These are phyloP conservation scores for Posidonia oceanica DNA, from an alignment of 116 monocot genomes.

Conservation along the genomic window DNA sequence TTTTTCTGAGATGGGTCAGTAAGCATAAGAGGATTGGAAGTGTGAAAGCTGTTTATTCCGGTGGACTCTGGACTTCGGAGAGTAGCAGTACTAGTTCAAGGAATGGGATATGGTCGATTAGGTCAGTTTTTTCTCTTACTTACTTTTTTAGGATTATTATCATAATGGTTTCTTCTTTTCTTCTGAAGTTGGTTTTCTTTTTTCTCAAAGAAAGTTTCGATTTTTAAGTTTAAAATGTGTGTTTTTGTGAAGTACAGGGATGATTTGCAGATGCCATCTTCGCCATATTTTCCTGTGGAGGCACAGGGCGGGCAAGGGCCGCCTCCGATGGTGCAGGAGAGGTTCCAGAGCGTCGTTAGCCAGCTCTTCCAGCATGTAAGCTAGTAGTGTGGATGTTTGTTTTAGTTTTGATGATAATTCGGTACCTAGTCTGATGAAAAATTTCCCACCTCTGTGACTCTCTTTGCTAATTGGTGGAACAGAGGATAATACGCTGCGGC, in stretches of 20 bases:
- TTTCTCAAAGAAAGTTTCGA: not conserved
- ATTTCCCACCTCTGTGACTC: not conserved
- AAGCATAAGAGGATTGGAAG: slow-evolving; percentile 3
- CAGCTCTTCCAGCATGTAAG: slow-evolving; percentile 96
- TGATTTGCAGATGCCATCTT: slow-evolving; percentile 67
- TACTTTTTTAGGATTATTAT: not conserved
- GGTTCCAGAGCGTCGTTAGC: slow-evolving; percentile 86
- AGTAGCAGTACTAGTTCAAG: not conserved
- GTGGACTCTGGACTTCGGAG: slow-evolving; percentile 13
- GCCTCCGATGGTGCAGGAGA: slow-evolving; percentile 85
- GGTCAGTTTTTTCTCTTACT: slow-evolving; percentile 2
- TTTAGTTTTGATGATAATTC: no score
- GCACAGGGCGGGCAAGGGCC: slow-evolving; percentile 66
- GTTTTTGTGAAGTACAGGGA: slow-evolving; percentile 32
- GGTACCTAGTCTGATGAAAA: no score
- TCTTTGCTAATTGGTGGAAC: not conserved
- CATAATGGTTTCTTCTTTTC: not conserved
- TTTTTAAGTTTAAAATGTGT: not conserved
- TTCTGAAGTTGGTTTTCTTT: not conserved
- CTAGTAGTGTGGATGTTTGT: not conserved
- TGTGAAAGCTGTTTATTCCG: slow-evolving; percentile 12
- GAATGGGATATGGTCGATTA: slow-evolving; percentile 29
- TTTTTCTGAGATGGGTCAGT: not conserved
- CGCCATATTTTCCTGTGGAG: slow-evolving; percentile 59
- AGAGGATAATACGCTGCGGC: slow-evolving; percentile 93